phyloP scores from a whole-genome alignment of 2,329 filamentous ascomycete genomes.

The Penicillium sumatraense region DNA sequence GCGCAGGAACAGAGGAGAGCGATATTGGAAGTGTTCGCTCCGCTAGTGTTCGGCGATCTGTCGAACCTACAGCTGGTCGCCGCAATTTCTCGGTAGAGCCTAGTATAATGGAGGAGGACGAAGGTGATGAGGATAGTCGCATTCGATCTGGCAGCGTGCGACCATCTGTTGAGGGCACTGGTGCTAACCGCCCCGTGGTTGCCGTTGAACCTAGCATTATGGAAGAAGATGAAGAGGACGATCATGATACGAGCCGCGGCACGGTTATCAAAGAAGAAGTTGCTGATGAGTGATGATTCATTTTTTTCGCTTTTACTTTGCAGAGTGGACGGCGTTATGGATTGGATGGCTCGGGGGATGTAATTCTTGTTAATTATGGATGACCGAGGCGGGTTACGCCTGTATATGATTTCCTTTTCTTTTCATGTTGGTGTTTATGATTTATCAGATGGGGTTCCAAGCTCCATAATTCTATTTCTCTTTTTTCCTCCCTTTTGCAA shows the following conservation, averaged over 20 bases:
- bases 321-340: conserved; percentile 13
- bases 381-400: not conserved
- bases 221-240: conserved; percentile 45
- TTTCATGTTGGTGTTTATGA: not conserved
- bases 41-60: conserved; percentile 33
- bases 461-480: not conserved
- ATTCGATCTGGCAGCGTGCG: conserved; percentile 30
- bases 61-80: conserved; percentile 32
- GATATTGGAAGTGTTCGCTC: conserved; percentile 38
- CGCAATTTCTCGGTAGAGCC: conserved; percentile 38
- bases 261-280: conserved; percentile 39
- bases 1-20: conserved; percentile 38
- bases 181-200: conserved; percentile 26
- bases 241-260: conserved; percentile 33
- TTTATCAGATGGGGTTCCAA: not conserved
- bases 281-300: conserved; percentile 32
- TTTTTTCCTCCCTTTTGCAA: no score
- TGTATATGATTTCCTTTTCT: conserved; percentile 8
- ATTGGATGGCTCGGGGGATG: not conserved
- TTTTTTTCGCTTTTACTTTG: conserved; percentile 21
- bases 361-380: not conserved
- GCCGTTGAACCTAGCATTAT: conserved; percentile 43
- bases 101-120: conserved; percentile 45
- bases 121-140: conserved; percentile 34
- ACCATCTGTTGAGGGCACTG: conserved; percentile 31